Conservation (phyloP, 306 rosid species). For the Luffa aegyptiaca region DNA sequence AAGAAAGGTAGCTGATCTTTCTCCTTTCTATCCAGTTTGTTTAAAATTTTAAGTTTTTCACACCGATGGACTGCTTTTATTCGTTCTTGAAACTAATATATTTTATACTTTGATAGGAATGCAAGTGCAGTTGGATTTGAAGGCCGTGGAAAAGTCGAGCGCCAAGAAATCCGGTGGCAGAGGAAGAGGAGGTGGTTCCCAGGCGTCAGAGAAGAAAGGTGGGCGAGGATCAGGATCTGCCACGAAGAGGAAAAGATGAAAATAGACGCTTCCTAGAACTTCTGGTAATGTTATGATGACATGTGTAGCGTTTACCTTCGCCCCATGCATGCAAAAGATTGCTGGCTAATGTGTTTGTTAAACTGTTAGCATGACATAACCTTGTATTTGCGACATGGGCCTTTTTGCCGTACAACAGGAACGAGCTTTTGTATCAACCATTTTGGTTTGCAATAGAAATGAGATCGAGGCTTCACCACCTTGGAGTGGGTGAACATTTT, state of each 20-base stretch:
- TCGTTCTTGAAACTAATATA: neutral
- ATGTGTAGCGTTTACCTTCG: neutral
- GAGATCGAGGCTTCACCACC: neutral
- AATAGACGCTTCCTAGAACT: neutral
- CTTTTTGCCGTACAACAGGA: neutral
- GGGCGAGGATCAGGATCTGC: slow-evolving; percentile 53
- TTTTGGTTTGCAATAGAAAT: neutral
- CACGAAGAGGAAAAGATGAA: slow-evolving; percentile 78
- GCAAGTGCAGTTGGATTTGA: slow-evolving; percentile 71
- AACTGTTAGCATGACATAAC: neutral
- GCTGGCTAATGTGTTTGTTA: neutral
- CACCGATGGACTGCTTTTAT: neutral
- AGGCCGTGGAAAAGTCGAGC: slow-evolving; percentile 47
- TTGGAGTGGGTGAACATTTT: neutral
- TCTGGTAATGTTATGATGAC: neutral
- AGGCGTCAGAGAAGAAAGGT: slow-evolving; percentile 38
- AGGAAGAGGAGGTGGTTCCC: slow-evolving; percentile 43
- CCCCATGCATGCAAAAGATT: neutral
- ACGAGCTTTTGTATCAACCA: slow-evolving; percentile 1
- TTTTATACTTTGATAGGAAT: slow-evolving; percentile 28
- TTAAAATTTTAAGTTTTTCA: neutral
- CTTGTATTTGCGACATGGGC: neutral
- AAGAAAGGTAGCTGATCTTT: slow-evolving; percentile 46
- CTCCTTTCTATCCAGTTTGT: neutral
- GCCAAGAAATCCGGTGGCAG: slow-evolving; percentile 61